Conservation (phyloP, 106 monocot genomes). For the Dendrobium huoshanense region DNA sequence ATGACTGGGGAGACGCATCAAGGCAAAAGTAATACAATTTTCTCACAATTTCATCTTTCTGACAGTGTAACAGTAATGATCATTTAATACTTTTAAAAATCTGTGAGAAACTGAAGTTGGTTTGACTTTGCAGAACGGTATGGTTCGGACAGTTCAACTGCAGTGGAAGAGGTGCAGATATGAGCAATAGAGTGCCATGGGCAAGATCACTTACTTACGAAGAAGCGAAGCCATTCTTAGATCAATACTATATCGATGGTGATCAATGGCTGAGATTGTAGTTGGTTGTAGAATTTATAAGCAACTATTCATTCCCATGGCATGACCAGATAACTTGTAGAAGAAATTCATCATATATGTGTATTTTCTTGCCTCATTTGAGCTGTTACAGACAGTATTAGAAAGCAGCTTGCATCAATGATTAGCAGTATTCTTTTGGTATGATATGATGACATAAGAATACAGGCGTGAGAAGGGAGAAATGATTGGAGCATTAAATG, state of each 20-base stretch:
- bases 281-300: not conserved
- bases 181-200: slow-evolving; percentile 51
- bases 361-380: not conserved
- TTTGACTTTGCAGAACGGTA: slow-evolving; percentile 39
- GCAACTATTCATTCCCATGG: not conserved
- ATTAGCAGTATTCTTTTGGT: not conserved
- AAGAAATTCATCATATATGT: not conserved
- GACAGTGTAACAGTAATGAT: too few relatives aligned
- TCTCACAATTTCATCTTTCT: too few relatives aligned
- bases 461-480: not conserved
- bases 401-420: not conserved
- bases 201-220: slow-evolving; percentile 54
- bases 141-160: slow-evolving; percentile 77
- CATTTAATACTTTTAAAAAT: too few relatives aligned
- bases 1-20: slow-evolving; percentile 81
- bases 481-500: slow-evolving; percentile 8
- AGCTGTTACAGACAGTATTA: not conserved
- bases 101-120: not conserved
- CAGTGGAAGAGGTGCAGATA: slow-evolving; percentile 51
- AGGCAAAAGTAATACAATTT: slow-evolving; percentile 40
- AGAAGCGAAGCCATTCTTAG: slow-evolving; percentile 58
- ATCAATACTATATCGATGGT: slow-evolving; percentile 56
- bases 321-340: not conserved
- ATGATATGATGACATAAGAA: not conserved
- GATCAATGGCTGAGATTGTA: slow-evolving; percentile 72